Base-by-base conservation (phyloP, 495 filamentous ascomycete species). In the Chlorociboria aeruginascens region DNA sequence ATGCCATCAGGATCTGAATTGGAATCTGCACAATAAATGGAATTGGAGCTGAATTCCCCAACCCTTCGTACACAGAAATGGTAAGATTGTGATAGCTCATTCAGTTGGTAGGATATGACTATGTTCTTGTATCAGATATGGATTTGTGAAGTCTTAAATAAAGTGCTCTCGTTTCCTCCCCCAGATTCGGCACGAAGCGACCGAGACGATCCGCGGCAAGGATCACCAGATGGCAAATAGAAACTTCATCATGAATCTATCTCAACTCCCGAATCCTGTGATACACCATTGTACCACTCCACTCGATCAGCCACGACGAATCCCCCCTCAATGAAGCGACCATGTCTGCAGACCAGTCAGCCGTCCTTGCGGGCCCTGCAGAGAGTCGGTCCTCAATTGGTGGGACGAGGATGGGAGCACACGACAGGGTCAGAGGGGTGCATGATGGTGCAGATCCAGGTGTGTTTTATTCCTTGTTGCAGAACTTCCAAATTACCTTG, bases 301-400 rank as follows among this genome's bases (percentile, higher is more conserved):
- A 16, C 13, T 32, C 41, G 4, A 25, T 25, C 20, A 1, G 4
- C 1, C 20, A 25, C 20, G 20, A 25, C 2, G 20, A 4, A 25
- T 2, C 20, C 2, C 9, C 30, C 41, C 32, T 30, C 11, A 25
- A 41, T 45, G 33, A 32, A 50, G 44, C 40, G 25, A 41, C 46
- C 16, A 53, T 53, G 51, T 45, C 51, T 53, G 40, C 8, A 12
- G 29, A 32, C 29, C 35, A 11, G 6, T 30, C 51, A 29, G 51
- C 39, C 45, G 45, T 32, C 51, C 40, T 17, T 6, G 33, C 29
- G 40, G 45, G 40, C 46, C 9, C 41, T 40, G 51, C 51, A 45
- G 51, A 49, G 7, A 11, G 31, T 13, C 37, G 10, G 33, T 32
- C 39, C 40, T 12, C n/a, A 11, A 8, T 8, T 16, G 37, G 35